These are phyloP conservation scores for Themeda triandra DNA, from an alignment of 176 grass and related monocot genomes.

Conservation along the genomic window DNA sequence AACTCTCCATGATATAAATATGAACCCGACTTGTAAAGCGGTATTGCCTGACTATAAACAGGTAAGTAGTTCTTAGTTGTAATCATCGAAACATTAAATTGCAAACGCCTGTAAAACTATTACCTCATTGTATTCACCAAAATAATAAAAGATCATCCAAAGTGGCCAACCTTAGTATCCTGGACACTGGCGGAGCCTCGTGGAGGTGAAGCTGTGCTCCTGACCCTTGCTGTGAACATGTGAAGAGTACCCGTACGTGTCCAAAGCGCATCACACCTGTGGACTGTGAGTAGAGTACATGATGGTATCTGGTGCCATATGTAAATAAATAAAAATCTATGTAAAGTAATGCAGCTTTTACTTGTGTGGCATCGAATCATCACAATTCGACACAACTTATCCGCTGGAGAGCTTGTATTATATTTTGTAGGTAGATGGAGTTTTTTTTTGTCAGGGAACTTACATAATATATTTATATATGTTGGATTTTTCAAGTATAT, in stretches of 20 bases:
- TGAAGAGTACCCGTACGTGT: not conserved
- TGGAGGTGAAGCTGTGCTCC: not conserved
- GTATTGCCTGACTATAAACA: no score
- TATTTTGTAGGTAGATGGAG: not conserved
- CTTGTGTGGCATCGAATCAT: constrained; percentile 10
- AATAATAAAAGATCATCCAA: no score
- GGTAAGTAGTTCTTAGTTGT: no score
- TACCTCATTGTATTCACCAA: no score
- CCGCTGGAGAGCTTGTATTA: not conserved
- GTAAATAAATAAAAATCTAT: not conserved
- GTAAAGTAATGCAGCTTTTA: constrained; percentile 24
- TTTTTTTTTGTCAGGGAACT: not conserved
- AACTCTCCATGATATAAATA: no score
- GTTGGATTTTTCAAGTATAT: not conserved
- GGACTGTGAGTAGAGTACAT: not conserved
- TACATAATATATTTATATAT: not conserved
- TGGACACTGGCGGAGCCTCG: not conserved
- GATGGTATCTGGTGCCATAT: not conserved
- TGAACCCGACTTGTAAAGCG: no score
- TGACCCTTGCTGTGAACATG: not conserved
- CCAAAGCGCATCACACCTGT: not conserved
- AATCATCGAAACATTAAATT: no score
- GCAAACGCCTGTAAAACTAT: no score
- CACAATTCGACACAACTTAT: constrained; percentile 22
- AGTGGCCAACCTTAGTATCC: no score